Evolutionary conservation across 2,329 filamentous ascomycete species (phyloP), one percentile per base, ranked within the genome.

Genomic region (Alternaria sp.): DNA sequence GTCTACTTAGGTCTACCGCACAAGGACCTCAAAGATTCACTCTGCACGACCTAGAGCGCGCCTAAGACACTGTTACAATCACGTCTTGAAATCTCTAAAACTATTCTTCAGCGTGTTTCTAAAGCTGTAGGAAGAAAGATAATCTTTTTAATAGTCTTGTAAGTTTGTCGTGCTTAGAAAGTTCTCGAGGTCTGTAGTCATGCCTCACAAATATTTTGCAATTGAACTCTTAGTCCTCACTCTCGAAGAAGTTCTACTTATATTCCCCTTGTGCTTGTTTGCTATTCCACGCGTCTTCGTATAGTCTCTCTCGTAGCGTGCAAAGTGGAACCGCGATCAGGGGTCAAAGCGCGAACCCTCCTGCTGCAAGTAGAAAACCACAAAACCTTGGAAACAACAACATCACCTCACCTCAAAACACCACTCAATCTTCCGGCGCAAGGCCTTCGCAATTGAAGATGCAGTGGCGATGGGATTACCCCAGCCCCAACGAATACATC

Each of bases 401-500:
- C 49, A 8, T 51, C 14, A 23, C 28, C 30, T 41, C 15, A 7
- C 49, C 28, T 8, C 28, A 53, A 10, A n/a, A 23, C 49, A 5
- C 11, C 49, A 6, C 37, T 11, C 47, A 33, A 15, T 4, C 10
- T 2, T n/a, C 4, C 14, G 3, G 9, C 14, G 2, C 14, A 4
- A 10, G 23, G 18, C 50, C 15, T 14, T 20, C 3, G 4, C n/a
- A 14, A 14, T 9, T 11, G 37, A 67, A 14, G 0, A 75, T 75
- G 72, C 71, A 74, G 30, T 58, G 74, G 9, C 64, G 66, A 21
- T 76, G 75, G 73, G 67, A 72, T 21, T 78, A 77, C 53, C 67
- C 67, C 4, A 37, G 67, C 6, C 67, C 67, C 2, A 41, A 68
- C 5, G 60, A 61, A 12, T 72, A 71, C 6, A 66, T 60, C 5